Percentiles rank a stretch among this genome's conserved stretches.
phyloP scores from a whole-genome alignment of 2,329 filamentous ascomycete species.

The Alternaria metachromatica region DNA sequence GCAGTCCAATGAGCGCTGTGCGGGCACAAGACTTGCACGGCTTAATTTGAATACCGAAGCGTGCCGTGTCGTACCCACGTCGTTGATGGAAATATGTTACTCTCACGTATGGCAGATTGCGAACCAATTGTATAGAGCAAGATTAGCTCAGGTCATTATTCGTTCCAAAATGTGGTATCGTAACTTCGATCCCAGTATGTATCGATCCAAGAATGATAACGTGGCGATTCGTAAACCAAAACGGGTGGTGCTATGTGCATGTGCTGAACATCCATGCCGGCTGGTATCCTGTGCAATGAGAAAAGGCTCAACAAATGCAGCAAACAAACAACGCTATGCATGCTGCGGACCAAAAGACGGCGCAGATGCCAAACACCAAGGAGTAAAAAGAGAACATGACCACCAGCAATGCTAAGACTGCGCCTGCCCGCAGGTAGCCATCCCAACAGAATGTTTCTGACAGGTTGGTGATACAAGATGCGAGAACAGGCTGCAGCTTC shows the following conservation, averaged over 20 bases:
- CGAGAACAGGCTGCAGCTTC: constrained; percentile 29
- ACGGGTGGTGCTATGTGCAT: not conserved
- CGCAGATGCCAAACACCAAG: constrained; percentile 22
- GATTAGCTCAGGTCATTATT: constrained; percentile 25
- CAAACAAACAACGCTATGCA: constrained; percentile 35
- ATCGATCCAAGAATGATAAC: constrained; percentile 11
- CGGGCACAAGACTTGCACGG: not conserved
- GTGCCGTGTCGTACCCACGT: not conserved
- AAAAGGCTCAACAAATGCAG: constrained; percentile 21
- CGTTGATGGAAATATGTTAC: not conserved
- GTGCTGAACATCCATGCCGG: not conserved
- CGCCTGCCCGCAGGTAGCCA: constrained; percentile 17
- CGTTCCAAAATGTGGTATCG: constrained; percentile 24
- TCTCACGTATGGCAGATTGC: constrained; percentile 5
- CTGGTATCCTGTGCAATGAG: constrained; percentile 7
- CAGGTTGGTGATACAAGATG: constrained; percentile 31
- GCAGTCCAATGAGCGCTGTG: not conserved
- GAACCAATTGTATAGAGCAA: constrained; percentile 17
- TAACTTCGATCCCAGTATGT: constrained; percentile 15
- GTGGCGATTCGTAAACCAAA: constrained; percentile 9
- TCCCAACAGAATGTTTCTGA: constrained; percentile 32
- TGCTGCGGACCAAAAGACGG: constrained; percentile 7
- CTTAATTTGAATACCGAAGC: not conserved
- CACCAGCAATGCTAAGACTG: constrained; percentile 16
- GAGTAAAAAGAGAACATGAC: constrained; percentile 19